Conservation (phyloP, 768 basidiomycete genomes). For the Ramaria rubella region DNA sequence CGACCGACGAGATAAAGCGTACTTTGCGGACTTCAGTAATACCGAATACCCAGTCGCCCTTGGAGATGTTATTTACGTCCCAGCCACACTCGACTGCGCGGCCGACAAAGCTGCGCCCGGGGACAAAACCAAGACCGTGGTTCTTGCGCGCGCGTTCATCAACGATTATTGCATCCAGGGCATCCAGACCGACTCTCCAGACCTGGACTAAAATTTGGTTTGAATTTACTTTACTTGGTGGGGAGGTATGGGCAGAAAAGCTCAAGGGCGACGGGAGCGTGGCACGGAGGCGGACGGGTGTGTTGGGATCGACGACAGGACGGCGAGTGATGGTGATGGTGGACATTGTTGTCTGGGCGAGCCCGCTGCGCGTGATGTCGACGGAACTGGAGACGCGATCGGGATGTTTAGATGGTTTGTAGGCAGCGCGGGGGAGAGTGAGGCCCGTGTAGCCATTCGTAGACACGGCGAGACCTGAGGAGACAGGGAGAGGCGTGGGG, state of each 20-base stretch:
- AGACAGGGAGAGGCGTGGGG: slow-evolving; percentile 26
- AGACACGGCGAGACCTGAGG: slow-evolving; percentile 10
- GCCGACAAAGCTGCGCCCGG: slow-evolving; percentile 84
- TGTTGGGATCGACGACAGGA: neutral
- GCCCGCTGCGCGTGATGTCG: slow-evolving; percentile 68
- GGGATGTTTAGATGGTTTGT: slow-evolving; percentile 29
- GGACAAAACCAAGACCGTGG: slow-evolving; percentile 57
- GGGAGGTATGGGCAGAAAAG: slow-evolving; percentile 64
- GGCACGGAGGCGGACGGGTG: slow-evolving; percentile 27
- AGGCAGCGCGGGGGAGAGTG: slow-evolving; percentile 39
- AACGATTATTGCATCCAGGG: slow-evolving; percentile 62
- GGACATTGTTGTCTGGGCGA: slow-evolving; percentile 86
- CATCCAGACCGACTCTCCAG: slow-evolving; percentile 82
- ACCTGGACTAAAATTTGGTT: slow-evolving; percentile 78
- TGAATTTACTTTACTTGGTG: slow-evolving; percentile 66
- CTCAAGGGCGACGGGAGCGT: slow-evolving; percentile 36
- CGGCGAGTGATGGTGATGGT: slow-evolving; percentile 41
- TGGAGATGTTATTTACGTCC: slow-evolving; percentile 60
- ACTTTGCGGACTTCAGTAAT: slow-evolving; percentile 78
- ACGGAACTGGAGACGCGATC: slow-evolving; percentile 40
- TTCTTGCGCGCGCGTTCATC: slow-evolving; percentile 32
- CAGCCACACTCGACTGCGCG: slow-evolving; percentile 77
- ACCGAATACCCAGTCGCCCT: slow-evolving; percentile 86
- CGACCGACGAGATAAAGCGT: slow-evolving; percentile 20
- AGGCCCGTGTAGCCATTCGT: slow-evolving; percentile 35